phyloP scores from a whole-genome alignment of 108 stramenopile species.

The Chaetoceros tenuissimus region DNA sequence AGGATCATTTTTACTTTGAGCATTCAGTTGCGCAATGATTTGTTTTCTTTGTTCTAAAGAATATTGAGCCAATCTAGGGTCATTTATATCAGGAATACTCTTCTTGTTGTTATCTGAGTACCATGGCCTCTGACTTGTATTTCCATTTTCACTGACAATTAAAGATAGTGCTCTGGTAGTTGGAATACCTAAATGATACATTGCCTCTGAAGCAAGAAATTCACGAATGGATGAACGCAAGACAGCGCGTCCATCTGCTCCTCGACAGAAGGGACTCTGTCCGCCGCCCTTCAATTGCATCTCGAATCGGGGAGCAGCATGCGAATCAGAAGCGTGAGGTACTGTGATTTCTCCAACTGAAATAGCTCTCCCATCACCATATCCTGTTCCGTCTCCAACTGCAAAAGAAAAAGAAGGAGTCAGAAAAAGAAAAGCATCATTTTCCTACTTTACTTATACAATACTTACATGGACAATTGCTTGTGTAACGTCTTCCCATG shows the following conservation, averaged over 20 bases:
- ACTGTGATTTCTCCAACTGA: constrained; percentile 57
- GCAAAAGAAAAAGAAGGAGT: no score
- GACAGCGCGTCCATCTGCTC: constrained; percentile 93
- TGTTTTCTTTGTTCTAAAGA: constrained; percentile 31
- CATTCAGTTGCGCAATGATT: constrained; percentile 51
- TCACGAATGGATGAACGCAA: constrained; percentile 89
- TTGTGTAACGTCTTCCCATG: constrained; percentile 66
- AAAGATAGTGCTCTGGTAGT: constrained; percentile 86
- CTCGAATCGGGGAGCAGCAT: constrained; percentile 43
- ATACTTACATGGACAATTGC: constrained; percentile 77
- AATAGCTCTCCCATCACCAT: constrained; percentile 86
- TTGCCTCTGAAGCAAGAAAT: constrained; percentile 93
- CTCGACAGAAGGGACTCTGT: constrained; percentile 89
- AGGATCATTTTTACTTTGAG: constrained; percentile 55
- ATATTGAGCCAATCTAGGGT: constrained; percentile 67
- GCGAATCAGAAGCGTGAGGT: not conserved
- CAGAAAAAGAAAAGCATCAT: no score
- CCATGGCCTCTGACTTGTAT: constrained; percentile 59
- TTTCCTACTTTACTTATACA: no score
- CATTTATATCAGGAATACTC: constrained; percentile 44
- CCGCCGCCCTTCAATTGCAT: constrained; percentile 97
- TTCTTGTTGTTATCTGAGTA: constrained; percentile 41
- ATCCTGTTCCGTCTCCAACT: constrained; percentile 81
- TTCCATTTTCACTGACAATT: constrained; percentile 41
- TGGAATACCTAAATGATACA: constrained; percentile 82